Conservation (phyloP, 2,329 filamentous ascomycete species). For the Sclerotinia subarctica region DNA sequence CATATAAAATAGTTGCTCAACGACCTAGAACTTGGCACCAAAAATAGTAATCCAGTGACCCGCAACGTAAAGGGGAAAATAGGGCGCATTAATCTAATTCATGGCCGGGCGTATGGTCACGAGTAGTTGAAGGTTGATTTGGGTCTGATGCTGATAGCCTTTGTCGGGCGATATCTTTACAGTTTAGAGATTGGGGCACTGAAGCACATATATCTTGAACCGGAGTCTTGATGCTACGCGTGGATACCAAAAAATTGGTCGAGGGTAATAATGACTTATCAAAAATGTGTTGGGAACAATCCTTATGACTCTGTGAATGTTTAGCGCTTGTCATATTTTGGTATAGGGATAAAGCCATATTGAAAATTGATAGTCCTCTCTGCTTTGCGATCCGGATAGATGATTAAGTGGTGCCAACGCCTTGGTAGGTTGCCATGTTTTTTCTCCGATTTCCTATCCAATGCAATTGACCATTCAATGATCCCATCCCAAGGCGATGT, state of each 20-base stretch:
- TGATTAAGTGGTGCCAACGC: conserved; percentile 6
- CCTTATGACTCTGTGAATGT: conserved; percentile 19
- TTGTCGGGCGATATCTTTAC: background rate
- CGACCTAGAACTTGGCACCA: conserved; percentile 9
- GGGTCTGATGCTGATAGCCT: background rate
- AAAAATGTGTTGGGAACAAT: conserved; percentile 22
- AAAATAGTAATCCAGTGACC: background rate
- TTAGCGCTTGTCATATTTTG: conserved; percentile 20
- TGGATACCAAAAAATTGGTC: background rate
- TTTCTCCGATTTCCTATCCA: conserved; percentile 12
- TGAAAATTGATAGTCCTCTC: conserved; percentile 14
- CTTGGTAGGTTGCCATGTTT: conserved; percentile 7
- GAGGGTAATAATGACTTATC: background rate
- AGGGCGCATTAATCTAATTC: conserved; percentile 2
- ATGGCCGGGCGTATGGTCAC: background rate
- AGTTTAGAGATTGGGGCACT: conserved; percentile 19
- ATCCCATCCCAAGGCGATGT: conserved; percentile 2
- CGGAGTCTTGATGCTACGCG: conserved; percentile 9
- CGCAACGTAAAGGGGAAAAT: conserved; percentile 22
- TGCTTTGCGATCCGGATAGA: background rate
- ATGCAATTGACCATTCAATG: background rate
- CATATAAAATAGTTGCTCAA: conserved; percentile 20
- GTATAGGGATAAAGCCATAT: conserved; percentile 12
- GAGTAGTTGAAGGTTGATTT: background rate
- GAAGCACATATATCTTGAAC: conserved; percentile 22